Evolutionary conservation across 129 eudicot genomes (phyloP), one percentile per base, ranked within the genome.

Genomic region (Ambrosia trifida): DNA sequence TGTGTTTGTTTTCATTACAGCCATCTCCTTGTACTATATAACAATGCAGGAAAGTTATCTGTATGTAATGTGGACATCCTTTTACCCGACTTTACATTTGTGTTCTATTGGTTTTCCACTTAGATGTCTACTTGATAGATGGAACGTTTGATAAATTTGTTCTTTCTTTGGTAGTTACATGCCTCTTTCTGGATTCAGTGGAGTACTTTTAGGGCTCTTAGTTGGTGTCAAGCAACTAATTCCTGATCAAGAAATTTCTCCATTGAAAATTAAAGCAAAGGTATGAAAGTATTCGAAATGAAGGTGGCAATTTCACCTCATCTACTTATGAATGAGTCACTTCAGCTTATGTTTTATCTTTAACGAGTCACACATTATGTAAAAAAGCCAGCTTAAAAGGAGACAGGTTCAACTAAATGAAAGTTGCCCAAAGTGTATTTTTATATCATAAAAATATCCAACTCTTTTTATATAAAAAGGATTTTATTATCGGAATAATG

Each of bases 161-260:
- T 56, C 24, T 31, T 17, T 50, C 52, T 73, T 79, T 63, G 61
- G 74, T 56, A 93, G 98, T 70, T 93, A 93, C 79, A 70, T 84
- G 92, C 98, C 98, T 66, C 75, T 93, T 60, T 93, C 96, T 57
- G 98, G 98, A 28, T 93, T 93, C 90, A 90, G 91, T 57, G 98
- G 96, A 75, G 89, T 87, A 49, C 96, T 93, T 78, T 78, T 76
- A 67, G 98, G 96, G 50, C 87, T 93, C 69, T 80, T 93, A 38
- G 98, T 93, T 58, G 98, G 98, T 53, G 64, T 93, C 67, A 93
- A 93, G 73, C 98, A 93, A 78, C 85, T 93, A 50, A 78, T 94
- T 63, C 98, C 98, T 8, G 97, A 94, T 74, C 98, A 89, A 68
- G 98, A 94, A 83, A 77, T 89, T 19, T 65, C 96, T 52, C 65